Base-by-base conservation (phyloP, 139 green algal genomes). In the Chlorella sp. region DNA sequence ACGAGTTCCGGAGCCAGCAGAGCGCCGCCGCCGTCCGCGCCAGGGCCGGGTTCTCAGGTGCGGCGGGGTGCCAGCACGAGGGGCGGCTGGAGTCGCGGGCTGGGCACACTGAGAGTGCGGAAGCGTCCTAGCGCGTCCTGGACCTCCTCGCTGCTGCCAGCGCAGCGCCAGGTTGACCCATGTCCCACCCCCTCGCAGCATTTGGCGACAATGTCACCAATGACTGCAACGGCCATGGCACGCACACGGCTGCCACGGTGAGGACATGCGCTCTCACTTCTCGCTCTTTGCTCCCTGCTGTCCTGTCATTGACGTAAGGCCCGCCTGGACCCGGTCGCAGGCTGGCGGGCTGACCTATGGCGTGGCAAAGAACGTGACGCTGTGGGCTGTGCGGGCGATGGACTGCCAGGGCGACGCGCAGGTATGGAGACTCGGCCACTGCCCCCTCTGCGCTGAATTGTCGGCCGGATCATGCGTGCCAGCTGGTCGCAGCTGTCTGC, bases 171-270 rank as follows among this genome's bases (percentile, higher is more conserved):
- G n/a, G n/a, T n/a, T n/a, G n/a, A n/a, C n/a, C n/a, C n/a, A n/a
- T n/a, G n/a, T n/a, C n/a, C n/a, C n/a, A n/a, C 46, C n/a, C n/a
- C n/a, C n/a, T n/a, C n/a, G 55, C 55, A 62, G 72, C 71, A 9
- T 78, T 78, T 43, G 72, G 60, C 25, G 72, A 78, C 58, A 50
- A 71, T 60, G 41, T 71, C 60, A 58, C 72, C 25, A 43, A 36
- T 0, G 82, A 89, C 77, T 82, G 76, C 75, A 84, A 93, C 61
- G 90, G 88, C 9, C 88, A 93, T 56, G 90, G 90, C 36, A 93
- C 87, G 0, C 90, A 94, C 68, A 88, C 87, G 2, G 80, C 84
- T 40, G 90, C 77, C 40, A 92, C 79, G 2, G 83, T 84, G 17
- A n/a, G n/a, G n/a, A n/a, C n/a, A n/a, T n/a, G n/a, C n/a, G n/a